These are phyloP conservation scores for Mitragyna speciosa DNA, from an alignment of 257 asterid genomes.

Conservation along the genomic window DNA sequence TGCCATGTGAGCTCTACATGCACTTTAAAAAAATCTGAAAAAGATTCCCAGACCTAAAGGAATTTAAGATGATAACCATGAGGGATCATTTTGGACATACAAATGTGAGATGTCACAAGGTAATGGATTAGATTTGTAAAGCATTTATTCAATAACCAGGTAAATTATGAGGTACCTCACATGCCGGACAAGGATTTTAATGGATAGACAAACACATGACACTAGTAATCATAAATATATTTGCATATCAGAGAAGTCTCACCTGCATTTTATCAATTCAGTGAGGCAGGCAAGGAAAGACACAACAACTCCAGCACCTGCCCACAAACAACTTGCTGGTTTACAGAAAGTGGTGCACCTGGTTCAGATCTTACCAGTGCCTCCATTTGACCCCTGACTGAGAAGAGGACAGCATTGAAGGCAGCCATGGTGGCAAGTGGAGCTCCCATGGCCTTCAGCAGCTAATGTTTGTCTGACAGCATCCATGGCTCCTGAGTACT, in stretches of 20 bases:
- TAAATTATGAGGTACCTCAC: background rate
- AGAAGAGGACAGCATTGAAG: constrained; percentile 73
- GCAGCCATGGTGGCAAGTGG: constrained; percentile 91
- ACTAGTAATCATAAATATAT: background rate
- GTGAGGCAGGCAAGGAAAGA: constrained; percentile 89
- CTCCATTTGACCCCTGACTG: constrained; percentile 86
- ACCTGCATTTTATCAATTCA: constrained; percentile 93
- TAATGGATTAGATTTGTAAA: too few relatives aligned
- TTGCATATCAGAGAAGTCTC: background rate
- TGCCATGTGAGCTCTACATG: background rate
- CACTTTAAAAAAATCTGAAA: background rate
- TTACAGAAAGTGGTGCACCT: constrained; percentile 61
- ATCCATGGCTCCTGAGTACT: constrained; percentile 78
- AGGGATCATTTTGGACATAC: background rate
- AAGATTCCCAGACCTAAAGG: background rate
- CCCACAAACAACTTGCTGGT: constrained; percentile 79
- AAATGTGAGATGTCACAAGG: background rate
- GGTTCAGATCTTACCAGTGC: constrained; percentile 69
- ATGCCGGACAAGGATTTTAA: background rate
- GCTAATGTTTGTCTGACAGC: constrained; percentile 85
- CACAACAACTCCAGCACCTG: constrained; percentile 87
- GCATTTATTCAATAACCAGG: background rate
- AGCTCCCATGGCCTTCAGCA: constrained; percentile 98
- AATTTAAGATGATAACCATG: background rate
- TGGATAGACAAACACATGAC: background rate